Percentiles rank a stretch among this genome's conserved stretches.
Conservation (phyloP, 176 grass and related monocot genomes). For the Ensete glaucum region DNA sequence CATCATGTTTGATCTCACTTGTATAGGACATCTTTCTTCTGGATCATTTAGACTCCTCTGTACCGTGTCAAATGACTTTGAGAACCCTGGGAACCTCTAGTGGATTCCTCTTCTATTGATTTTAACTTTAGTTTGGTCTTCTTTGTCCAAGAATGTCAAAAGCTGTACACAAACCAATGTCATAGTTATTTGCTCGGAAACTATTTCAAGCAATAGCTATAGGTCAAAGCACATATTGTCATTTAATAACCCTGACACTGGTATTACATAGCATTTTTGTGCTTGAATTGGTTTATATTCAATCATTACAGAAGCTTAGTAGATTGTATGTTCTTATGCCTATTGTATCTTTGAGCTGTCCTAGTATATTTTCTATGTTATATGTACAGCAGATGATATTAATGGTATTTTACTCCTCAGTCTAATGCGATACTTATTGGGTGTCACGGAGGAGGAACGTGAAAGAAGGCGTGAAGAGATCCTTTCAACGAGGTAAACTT, state of each 20-base stretch:
- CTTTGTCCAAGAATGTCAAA: background rate
- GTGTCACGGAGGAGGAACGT: conserved; percentile 75
- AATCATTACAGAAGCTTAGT: too few relatives aligned
- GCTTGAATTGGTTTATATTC: too few relatives aligned
- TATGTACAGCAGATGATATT: background rate
- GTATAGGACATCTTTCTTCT: too few relatives aligned
- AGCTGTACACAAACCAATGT: background rate
- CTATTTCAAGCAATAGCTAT: too few relatives aligned
- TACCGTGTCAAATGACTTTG: background rate
- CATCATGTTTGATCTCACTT: too few relatives aligned
- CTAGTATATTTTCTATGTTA: background rate
- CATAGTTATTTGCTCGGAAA: too few relatives aligned
- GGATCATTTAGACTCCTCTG: background rate
- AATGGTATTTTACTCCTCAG: conserved; percentile 17
- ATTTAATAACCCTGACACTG: too few relatives aligned
- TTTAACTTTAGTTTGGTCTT: background rate
- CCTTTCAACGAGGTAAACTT: conserved; percentile 61
- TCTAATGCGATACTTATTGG: conserved; percentile 78
- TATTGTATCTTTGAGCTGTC: background rate
- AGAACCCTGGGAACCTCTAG: background rate
- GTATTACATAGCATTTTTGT: too few relatives aligned
- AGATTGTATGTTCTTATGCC: background rate
- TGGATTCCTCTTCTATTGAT: background rate
- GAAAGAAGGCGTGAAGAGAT: conserved; percentile 88
- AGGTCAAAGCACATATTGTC: too few relatives aligned